Evolutionary conservation across 768 basidiomycete species (phyloP), one percentile per base, ranked within the genome.

Genomic region (Baorangia bicolor): DNA sequence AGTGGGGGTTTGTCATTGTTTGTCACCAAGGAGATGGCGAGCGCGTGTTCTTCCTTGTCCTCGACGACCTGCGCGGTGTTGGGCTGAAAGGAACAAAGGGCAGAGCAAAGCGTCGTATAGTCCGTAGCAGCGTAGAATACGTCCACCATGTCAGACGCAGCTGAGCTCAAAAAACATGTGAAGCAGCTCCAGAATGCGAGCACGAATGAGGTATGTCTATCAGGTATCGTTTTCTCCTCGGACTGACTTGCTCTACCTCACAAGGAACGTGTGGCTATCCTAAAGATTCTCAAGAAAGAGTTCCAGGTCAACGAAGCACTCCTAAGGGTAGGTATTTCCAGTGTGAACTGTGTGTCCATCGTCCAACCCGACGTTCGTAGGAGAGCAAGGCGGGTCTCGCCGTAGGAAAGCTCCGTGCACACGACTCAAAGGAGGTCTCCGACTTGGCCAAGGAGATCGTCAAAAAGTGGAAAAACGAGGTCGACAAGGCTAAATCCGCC

Each of bases 351-450:
- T 58, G 61, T 58, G 47, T 38, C 30, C n/a, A 46, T 13, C 18
- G 23, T 30, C 38, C 49, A 31, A 41, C 42, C 25, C 30, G 5
- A 16, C 55, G 51, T 38, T 27, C 48, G 28, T 64, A 95, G 94
- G 93, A 95, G 74, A 94, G 92, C 71, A 94, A 90, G 72, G 89
- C 87, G 4, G 94, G 94, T 46, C 75, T 96, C n/a, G 90, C 92
- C 0, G 92, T 97, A 3, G 92, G 93, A 49, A 95, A 95, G 75
- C 80, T 95, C 18, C 83, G 94, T 44, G 78, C 80, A 30, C 88
- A 94, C 71, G 75, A 81, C 1, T 75, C 81, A 13, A 90, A 88
- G 64, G 80, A 85, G 12, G 85, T 97, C 10, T 70, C 91, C 9
- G 89, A 92, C 60, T 75, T 90, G 7, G 92, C 94, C 18, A 96